Percentiles rank a stretch among this genome's conserved stretches.
Evolutionary conservation across 257 asterid species (phyloP).

Genomic region (Salvia rosmarinus): DNA sequence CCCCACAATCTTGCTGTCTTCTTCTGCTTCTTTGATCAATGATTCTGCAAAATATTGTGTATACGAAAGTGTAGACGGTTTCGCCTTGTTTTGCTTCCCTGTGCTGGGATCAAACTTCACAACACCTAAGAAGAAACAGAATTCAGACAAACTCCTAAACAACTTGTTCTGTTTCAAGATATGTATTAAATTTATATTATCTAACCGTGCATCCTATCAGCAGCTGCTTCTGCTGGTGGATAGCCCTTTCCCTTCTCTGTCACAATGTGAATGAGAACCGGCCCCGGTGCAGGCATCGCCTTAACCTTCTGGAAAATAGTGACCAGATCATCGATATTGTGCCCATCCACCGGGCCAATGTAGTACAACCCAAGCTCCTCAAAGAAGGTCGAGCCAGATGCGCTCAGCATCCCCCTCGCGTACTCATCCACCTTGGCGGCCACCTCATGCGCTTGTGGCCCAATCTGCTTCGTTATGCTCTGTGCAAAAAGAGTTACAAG

Average conservation of each 20-base stretch:
- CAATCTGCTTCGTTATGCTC: conserved; percentile 20
- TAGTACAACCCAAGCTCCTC: conserved; percentile 29
- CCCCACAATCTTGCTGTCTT: conserved; percentile 47
- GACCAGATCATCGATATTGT: conserved; percentile 14
- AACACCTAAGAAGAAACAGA: not conserved
- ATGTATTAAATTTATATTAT: not conserved
- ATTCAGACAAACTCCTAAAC: not conserved
- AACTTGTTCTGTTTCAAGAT: not conserved
- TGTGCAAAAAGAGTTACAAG: not conserved
- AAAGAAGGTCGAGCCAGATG: conserved; percentile 14
- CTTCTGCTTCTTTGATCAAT: conserved; percentile 50
- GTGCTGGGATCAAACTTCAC: conserved; percentile 15
- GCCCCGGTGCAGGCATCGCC: conserved; percentile 25
- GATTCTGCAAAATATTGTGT: conserved; percentile 26
- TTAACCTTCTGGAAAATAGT: conserved; percentile 7
- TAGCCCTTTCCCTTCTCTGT: conserved; percentile 23
- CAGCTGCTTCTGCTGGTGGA: conserved; percentile 25
- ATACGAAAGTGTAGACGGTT: conserved; percentile 20
- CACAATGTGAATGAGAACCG: conserved; percentile 13
- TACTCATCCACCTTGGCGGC: conserved; percentile 26
- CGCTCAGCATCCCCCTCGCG: conserved; percentile 23
- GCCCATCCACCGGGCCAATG: conserved; percentile 24
- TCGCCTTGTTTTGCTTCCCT: conserved; percentile 22
- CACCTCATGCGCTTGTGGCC: conserved; percentile 18
- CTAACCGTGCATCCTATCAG: conserved; percentile 25